Evolutionary conservation across 164 flowering plant species (phyloP), one percentile per base, ranked within the genome.

Genomic region (Annona squamosa): DNA sequence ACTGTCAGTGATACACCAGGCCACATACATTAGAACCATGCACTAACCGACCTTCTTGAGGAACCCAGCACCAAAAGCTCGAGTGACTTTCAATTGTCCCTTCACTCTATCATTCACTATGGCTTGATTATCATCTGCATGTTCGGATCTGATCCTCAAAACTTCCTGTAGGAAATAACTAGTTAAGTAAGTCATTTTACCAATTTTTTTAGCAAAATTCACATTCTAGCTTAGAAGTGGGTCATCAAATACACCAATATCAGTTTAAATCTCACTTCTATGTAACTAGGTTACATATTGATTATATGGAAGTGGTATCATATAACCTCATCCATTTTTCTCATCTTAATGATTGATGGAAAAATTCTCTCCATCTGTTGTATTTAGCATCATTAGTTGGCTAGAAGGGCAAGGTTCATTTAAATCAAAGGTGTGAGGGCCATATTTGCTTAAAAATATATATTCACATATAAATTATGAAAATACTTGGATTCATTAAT

Each of bases 51-150:
- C 91, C 86, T 85, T 76, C 80, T 86, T 88, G 65, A 88, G 83
- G 76, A 86, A 88, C 6, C 83, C 88, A 65, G 91, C 91, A 48
- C 91, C 89, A 79, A 88, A 88, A 63, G 91, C 91, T 77, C 91
- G 82, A 47, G 88, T 85, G 37, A 88, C 91, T 71, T 88, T 88
- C 70, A 88, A 78, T 75, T 83, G 87, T n/a, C 91, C 91, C 75
- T 88, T 85, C 74, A 88, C 90, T 75, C 91, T 77, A 82, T 80
- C 86, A 80, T 88, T 88, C 44, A 84, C 65, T 63, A 88, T 79
- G 52, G 88, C 81, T 75, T 82, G 84, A 73, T 70, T 65, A 72
- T 86, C 91, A 80, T 88, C 90, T 47, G 77, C 78, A 81, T 88
- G 91, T 77, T 88, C 90, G 0, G 79, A 80, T 75, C 78, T 84